Base-by-base conservation (phyloP, 1,139 yeast species). In the Candida freyschussii region DNA sequence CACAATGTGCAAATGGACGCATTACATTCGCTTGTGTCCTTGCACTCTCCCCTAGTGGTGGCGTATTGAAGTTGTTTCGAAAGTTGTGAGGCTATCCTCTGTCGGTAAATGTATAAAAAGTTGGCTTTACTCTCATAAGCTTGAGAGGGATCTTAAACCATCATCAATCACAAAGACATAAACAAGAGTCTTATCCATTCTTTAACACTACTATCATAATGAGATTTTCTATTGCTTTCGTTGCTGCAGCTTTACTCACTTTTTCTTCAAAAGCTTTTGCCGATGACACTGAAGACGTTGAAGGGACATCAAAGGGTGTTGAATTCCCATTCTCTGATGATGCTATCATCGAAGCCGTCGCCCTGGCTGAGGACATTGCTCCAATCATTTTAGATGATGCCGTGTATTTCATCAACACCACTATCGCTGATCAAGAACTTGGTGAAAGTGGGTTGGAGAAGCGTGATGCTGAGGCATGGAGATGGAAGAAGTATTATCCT, bases 301-400 rank as follows among this genome's bases (percentile, higher is more conserved):
- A 30, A 25, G 45, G 43, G 13, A 37, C 48, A 10, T 27, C 45
- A 7, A 18, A 30, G 6, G 46, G 39, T 27, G 48, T 40, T 21
- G 47, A 47, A 27, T 47, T 48, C 34, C 50, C 52, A 29, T 48
- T 48, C 37, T 44, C 53, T 23, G 47, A 45, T 8, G 48, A 39
- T 32, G 53, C 55, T 15, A 42, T 50, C 36, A 39, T 50, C 22
- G 52, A 47, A 29, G 50, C 50, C 13, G 39, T 47, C 25, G 38
- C 42, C n/a, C 40, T 48, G 21, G 45, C 43, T 29, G 45, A 40
- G 10, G 51, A 47, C 36, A 29, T 47, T 21, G 42, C 35, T 14
- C 52, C 53, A 34, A 37, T 48, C 20, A 37, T 48, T 20, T 33
- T 46, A 25, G 42, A 44, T 23, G 50, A 45, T 32, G 34, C 52